Evolutionary conservation across 495 filamentous ascomycete genomes (phyloP).

Genomic region (Neurospora intermedia): DNA sequence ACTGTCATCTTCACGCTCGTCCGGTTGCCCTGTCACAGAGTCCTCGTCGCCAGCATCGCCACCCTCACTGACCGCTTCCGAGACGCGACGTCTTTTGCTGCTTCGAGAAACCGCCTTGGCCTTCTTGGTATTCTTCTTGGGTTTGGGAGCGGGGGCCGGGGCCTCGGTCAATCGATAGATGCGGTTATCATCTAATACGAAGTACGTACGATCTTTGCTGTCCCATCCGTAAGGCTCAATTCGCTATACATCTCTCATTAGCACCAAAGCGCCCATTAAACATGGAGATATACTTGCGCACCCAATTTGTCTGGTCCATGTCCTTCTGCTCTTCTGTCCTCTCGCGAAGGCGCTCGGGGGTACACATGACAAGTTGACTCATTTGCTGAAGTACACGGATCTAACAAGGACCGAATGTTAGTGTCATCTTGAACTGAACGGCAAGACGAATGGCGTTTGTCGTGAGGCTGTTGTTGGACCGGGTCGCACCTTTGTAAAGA

Average conservation of each 20-base stretch:
- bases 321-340: constrained; percentile 76
- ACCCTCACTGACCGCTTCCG: constrained; percentile 41
- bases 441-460: neutral
- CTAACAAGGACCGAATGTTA: constrained; percentile 16
- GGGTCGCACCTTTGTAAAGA: constrained; percentile 57
- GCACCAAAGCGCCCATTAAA: neutral
- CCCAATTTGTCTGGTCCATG: constrained; percentile 74
- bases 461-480: neutral
- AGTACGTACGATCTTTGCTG: constrained; percentile 70
- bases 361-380: constrained; percentile 80
- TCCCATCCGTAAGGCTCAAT: constrained; percentile 91
- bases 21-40: constrained; percentile 19
- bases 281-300: constrained; percentile 29
- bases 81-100: constrained; percentile 61
- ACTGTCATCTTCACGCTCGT: constrained; percentile 45
- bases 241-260: constrained; percentile 47
- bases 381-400: constrained; percentile 84
- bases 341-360: constrained; percentile 74
- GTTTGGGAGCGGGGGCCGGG: constrained; percentile 46
- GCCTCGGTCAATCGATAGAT: constrained; percentile 77
- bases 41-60: constrained; percentile 44
- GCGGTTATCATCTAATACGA: constrained; percentile 86
- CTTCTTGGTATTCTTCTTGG: constrained; percentile 70
- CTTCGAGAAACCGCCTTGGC: constrained; percentile 54
- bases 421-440: neutral